Percentiles rank a stretch among this genome's conserved stretches.
phyloP scores from a whole-genome alignment of 108 stramenopile species.

The Nitzschia palea region DNA sequence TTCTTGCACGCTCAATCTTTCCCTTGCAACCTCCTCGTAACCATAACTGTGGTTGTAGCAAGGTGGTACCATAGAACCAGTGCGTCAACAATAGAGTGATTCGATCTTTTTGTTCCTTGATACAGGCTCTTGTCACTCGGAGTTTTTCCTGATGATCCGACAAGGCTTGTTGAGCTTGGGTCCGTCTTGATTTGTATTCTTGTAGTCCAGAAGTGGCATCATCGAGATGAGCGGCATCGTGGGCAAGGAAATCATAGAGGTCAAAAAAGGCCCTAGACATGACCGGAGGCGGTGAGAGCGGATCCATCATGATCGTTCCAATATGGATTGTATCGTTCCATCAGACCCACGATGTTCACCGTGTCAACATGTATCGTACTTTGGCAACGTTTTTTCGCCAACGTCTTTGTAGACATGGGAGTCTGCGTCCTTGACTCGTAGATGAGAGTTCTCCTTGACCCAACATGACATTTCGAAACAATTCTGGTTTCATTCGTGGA shows the following conservation, averaged over 20 bases:
- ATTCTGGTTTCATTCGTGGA: no score
- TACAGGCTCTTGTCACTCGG: constrained; percentile 1
- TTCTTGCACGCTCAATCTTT: constrained; percentile 17
- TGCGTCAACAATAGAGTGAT: constrained; percentile 11
- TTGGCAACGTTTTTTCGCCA: no score
- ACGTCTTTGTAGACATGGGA: no score
- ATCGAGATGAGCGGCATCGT: constrained; percentile 8
- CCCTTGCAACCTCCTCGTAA: constrained; percentile 24
- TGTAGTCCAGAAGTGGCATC: background rate
- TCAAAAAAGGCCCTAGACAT: constrained; percentile 1
- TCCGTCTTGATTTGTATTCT: background rate
- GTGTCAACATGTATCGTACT: no score
- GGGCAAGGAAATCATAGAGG: constrained; percentile 3
- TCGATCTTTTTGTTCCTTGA: constrained; percentile 27
- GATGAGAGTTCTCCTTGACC: no score
- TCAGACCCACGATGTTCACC: no score
- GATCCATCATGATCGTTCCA: no score
- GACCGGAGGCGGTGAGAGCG: no score
- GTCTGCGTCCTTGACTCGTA: no score
- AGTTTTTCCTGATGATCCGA: constrained; percentile 1
- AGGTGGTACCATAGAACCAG: constrained; percentile 27
- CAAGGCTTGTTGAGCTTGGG: background rate
- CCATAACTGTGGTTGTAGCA: constrained; percentile 26
- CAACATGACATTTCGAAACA: no score
- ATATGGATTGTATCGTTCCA: no score